phyloP scores from a whole-genome alignment of 2,329 filamentous ascomycete species.

The Microascus cirrosus region DNA sequence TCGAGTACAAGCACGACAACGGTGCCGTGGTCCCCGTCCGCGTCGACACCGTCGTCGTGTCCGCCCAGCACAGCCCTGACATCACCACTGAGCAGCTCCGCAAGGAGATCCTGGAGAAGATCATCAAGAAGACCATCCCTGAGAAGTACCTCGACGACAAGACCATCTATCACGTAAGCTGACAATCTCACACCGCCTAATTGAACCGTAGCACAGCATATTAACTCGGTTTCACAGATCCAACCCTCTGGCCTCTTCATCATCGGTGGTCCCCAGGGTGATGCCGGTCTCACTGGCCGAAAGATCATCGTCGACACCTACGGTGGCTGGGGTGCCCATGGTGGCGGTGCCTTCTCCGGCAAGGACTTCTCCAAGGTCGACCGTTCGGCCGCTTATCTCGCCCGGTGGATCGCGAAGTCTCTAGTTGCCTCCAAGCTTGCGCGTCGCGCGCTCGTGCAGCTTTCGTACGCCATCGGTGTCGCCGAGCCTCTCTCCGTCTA shows the following conservation, averaged over 20 bases:
- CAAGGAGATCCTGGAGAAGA: conserved; percentile 93
- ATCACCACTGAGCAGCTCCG: conserved; percentile 87
- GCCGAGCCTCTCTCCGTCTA: conserved; percentile 96
- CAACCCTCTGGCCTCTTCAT: conserved; percentile 98
- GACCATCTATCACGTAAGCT: conserved; percentile 84
- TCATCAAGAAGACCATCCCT: conserved; percentile 91
- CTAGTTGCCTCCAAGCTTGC: conserved; percentile 80
- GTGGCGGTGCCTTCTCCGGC: conserved; percentile 99
- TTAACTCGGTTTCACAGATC: conserved; percentile 40
- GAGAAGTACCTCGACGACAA: conserved; percentile 83
- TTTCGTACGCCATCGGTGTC: conserved; percentile 98
- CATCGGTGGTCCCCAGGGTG: conserved; percentile 98
- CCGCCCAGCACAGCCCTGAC: conserved; percentile 81
- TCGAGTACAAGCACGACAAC: conserved; percentile 96
- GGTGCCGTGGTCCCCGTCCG: conserved; percentile 85
- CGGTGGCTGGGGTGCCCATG: conserved; percentile 98
- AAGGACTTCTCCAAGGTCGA: conserved; percentile 99
- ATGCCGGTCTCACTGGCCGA: conserved; percentile 94
- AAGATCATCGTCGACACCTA: conserved; percentile 99
- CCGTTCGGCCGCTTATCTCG: conserved; percentile 93
- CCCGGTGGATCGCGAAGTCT: conserved; percentile 98
- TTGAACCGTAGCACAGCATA: neutral
- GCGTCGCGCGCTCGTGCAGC: conserved; percentile 89
- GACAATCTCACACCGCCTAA: neutral
- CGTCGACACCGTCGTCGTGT: conserved; percentile 95